A percentile compares a stretch with the other conserved stretches of the same genome.
Conservation (phyloP, 805 yeast species). For the Candida easanensis region DNA sequence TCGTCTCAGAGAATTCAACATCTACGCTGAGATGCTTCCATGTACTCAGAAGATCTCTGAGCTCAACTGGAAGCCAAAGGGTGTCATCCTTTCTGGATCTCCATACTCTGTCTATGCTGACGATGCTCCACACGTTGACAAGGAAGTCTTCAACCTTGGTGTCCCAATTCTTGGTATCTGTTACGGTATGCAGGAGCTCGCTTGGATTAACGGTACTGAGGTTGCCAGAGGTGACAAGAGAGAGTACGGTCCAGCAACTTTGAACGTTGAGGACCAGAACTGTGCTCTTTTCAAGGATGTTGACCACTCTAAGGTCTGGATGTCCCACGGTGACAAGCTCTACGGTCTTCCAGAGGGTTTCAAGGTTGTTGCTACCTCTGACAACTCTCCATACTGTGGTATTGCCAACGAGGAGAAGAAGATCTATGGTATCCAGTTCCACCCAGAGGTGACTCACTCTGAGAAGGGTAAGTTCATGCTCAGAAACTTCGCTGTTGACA, state of each 20-base stretch:
- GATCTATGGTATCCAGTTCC: constrained; percentile 96
- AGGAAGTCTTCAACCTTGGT: constrained; percentile 80
- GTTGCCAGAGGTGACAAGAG: constrained; percentile 96
- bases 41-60: constrained; percentile 97
- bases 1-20: constrained; percentile 95
- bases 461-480: constrained; percentile 83
- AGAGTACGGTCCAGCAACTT: constrained; percentile 95
- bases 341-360: constrained; percentile 86
- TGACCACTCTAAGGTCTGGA: constrained; percentile 96
- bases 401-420: constrained; percentile 69
- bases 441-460: constrained; percentile 98
- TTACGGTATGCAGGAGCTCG: constrained; percentile 98
- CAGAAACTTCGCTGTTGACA: constrained; percentile 88
- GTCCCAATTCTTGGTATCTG: constrained; percentile 98
- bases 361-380: constrained; percentile 85
- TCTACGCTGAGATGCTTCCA: constrained; percentile 98
- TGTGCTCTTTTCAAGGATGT: constrained; percentile 83
- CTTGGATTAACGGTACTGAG: constrained; percentile 91
- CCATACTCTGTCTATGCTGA: constrained; percentile 96
- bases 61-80: constrained; percentile 91
- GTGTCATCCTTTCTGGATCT: constrained; percentile 94
- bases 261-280: constrained; percentile 64
- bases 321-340: constrained; percentile 98
- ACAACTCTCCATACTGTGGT: constrained; percentile 95
- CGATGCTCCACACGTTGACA: constrained; percentile 97